phyloP scores from a whole-genome alignment of 306 rosid genomes.

The Glycyrrhiza uralensis region DNA sequence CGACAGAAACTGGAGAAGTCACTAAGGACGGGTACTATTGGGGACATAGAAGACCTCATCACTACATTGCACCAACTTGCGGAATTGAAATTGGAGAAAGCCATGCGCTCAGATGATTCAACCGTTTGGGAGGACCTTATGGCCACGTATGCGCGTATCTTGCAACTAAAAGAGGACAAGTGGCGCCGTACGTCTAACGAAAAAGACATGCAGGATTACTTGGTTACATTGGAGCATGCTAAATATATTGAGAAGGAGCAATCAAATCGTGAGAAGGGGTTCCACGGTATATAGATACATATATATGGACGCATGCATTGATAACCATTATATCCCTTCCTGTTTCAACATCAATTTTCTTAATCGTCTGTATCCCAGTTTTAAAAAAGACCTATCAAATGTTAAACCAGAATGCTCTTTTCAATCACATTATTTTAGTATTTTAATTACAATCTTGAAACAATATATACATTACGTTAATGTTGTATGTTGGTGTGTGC shows the following conservation, averaged over 20 bases:
- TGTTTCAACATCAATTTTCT: neutral
- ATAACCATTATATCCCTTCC: neutral
- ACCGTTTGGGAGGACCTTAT: slow-evolving; percentile 20
- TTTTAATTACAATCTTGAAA: too few species aligned
- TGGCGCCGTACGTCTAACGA: neutral
- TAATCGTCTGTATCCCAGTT: too few species aligned
- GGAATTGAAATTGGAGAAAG: slow-evolving; percentile 29
- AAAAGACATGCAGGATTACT: neutral
- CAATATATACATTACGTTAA: too few species aligned
- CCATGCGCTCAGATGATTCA: neutral
- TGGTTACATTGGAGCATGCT: neutral
- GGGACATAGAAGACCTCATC: slow-evolving; percentile 12
- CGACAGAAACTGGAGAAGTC: slow-evolving; percentile 17
- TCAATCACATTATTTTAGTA: too few species aligned
- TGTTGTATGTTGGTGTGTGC: too few species aligned
- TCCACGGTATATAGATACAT: neutral
- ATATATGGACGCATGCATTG: too few species aligned
- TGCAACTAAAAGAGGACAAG: slow-evolving; percentile 11
- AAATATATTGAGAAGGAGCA: neutral
- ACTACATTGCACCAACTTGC: slow-evolving; percentile 6
- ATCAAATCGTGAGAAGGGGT: neutral
- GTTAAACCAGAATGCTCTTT: too few species aligned
- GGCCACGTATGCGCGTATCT: neutral
- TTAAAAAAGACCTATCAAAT: too few species aligned
- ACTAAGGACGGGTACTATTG: neutral